Evolutionary conservation across 2,329 filamentous ascomycete species (phyloP).

Genomic region (Ophiostoma quercus): DNA sequence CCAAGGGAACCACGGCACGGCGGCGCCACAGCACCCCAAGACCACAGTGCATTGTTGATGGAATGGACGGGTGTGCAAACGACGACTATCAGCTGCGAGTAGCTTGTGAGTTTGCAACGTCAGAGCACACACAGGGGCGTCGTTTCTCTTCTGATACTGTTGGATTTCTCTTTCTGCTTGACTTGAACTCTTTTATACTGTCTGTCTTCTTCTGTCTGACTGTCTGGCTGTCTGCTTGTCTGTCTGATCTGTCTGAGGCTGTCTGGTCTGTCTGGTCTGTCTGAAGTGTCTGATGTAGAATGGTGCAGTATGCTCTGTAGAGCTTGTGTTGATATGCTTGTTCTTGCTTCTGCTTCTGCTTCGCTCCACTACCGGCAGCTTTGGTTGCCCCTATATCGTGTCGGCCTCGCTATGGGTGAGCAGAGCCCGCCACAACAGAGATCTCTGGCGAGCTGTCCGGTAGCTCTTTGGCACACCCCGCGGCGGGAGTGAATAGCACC

Average conservation of each 20-base stretch:
- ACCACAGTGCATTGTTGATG: background rate
- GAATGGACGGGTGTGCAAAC: background rate
- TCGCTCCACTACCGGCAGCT: background rate
- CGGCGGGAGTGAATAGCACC: background rate
- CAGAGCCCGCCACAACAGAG: background rate
- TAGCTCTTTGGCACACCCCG: background rate
- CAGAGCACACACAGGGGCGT: slow-evolving; percentile 6
- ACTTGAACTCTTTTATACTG: slow-evolving; percentile 12
- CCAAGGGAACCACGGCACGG: background rate
- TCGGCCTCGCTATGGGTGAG: background rate
- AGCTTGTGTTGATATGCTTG: background rate
- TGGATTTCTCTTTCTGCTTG: slow-evolving; percentile 26
- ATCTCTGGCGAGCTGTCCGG: background rate
- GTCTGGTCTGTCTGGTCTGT: slow-evolving; percentile 41
- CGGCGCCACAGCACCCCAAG: too few species aligned
- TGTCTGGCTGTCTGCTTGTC: slow-evolving; percentile 17
- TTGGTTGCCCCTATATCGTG: background rate
- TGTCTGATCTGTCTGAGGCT: slow-evolving; percentile 24
- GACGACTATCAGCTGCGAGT: background rate
- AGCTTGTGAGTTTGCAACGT: slow-evolving; percentile 1
- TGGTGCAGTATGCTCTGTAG: slow-evolving; percentile 43
- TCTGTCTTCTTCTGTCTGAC: slow-evolving; percentile 27
- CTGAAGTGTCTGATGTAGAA: slow-evolving; percentile 49
- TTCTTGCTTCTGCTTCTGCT: background rate
- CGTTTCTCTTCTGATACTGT: slow-evolving; percentile 4